Conservation (phyloP, 495 filamentous ascomycete species). For the Podospora fimiseda region DNA sequence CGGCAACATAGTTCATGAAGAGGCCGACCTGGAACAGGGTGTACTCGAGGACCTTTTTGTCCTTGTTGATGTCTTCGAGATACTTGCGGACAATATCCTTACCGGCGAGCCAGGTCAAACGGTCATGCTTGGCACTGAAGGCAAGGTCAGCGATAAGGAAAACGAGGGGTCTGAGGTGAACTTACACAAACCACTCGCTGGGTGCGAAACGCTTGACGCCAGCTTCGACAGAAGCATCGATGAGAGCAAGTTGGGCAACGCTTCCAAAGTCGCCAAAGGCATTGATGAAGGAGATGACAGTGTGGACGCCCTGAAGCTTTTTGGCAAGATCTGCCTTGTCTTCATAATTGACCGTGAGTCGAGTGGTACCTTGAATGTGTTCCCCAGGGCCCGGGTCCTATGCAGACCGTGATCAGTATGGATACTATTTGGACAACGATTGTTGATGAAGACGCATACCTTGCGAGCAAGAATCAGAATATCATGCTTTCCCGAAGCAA, state of each 20-base stretch:
- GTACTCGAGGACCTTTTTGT: conserved; percentile 51
- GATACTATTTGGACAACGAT: background rate
- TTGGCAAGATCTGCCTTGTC: conserved; percentile 30
- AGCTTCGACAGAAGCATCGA: conserved; percentile 47
- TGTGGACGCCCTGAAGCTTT: conserved; percentile 44
- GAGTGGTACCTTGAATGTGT: conserved; percentile 21
- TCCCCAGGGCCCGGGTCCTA: conserved; percentile 12
- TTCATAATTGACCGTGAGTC: conserved; percentile 41
- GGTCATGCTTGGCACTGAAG: conserved; percentile 12
- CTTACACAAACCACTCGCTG: conserved; percentile 33
- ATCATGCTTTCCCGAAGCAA: conserved; percentile 46
- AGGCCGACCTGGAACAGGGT: conserved; percentile 51
- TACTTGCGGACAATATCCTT: conserved; percentile 45
- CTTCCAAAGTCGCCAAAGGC: conserved; percentile 29
- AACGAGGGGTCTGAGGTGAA: background rate
- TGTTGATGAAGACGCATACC: background rate
- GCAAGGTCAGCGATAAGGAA: conserved; percentile 2
- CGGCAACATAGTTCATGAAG: conserved; percentile 49
- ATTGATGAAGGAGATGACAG: conserved; percentile 49
- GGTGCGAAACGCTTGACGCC: conserved; percentile 54
- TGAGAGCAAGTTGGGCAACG: conserved; percentile 38
- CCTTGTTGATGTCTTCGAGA: conserved; percentile 45
- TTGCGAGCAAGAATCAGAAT: conserved; percentile 43
- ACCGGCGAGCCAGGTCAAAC: conserved; percentile 44
- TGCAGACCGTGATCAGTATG: background rate